Base-by-base conservation (phyloP, 768 basidiomycete genomes). In the Leccinum sublutescens region DNA sequence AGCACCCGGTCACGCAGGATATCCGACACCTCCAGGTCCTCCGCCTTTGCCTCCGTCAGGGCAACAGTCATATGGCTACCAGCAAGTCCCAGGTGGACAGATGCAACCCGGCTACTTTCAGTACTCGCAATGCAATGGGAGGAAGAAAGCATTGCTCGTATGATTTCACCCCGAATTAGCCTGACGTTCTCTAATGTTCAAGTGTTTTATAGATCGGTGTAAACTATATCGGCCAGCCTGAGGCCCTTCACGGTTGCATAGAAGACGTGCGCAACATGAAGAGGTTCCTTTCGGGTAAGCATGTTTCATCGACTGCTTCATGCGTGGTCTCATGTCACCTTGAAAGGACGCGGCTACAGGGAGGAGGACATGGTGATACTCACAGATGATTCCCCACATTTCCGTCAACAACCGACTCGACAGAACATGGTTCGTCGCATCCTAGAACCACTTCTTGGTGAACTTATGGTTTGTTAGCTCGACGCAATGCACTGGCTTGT, bases 121-220 rank as follows among this genome's bases (percentile, higher is more conserved):
- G 65, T 94, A 93, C 67, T 95, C 93, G 2, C 91, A 93, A 65
- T 97, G 95, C 69, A 92, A 77, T 19, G 92, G 94, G 31, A 86
- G 80, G 74, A 88, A 87, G 74, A 98, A 94, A 74, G 96, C 94
- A 0, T 79, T 98, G 11, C 89, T 88, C 58, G 92, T 95, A 72
- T 61, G 89, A 74, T 25, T 49, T 29, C 10, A 29, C 17, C 50
- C 27, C 25, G 25, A 47, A 36, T 15, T 4, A 21, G 10, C 12
- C n/a, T 47, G 10, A 27, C 53, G 5, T 57, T 29, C 40, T 27
- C 21, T 33, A 52, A 36, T 17, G 11, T 25, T 61, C 19, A 59
- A 10, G 2, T 2, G 2, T 4, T 47, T 34, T 40, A 10, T 63
- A 93, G 93, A 86, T 97, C 63, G 95, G 95, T 0, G 91, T 97